Evolutionary conservation across 2,329 filamentous ascomycete genomes (phyloP).

Genomic region (Pseudocercospora fijiensis): DNA sequence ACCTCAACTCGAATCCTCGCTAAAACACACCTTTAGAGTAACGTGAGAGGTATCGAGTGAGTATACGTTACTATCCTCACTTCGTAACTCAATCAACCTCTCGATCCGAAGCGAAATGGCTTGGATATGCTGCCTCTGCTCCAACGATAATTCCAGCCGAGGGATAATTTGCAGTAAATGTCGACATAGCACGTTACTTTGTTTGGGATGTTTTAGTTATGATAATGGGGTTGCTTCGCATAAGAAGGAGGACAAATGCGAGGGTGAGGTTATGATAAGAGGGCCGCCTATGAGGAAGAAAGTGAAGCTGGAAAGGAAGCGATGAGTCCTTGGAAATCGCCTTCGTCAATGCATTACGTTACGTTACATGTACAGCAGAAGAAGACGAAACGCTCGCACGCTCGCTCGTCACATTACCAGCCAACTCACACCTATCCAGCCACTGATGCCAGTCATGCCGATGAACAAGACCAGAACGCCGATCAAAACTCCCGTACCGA

Average conservation of each 20-base stretch:
- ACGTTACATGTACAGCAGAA: constrained; percentile 1
- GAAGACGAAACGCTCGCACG: neutral
- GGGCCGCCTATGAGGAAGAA: neutral
- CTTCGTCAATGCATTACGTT: neutral
- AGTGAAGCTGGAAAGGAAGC: neutral
- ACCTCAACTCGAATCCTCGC: too few relatives aligned
- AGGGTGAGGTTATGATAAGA: neutral
- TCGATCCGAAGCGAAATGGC: too few relatives aligned
- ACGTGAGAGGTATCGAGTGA: too few relatives aligned
- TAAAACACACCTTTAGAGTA: too few relatives aligned
- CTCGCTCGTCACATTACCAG: constrained; percentile 33
- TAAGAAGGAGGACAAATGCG: neutral
- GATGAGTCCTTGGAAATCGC: neutral
- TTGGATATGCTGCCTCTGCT: constrained; percentile 21
- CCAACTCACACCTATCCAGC: constrained; percentile 43
- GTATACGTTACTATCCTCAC: too few relatives aligned
- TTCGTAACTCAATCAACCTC: too few relatives aligned
- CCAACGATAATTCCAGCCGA: constrained; percentile 14
- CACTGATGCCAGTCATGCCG: constrained; percentile 36
- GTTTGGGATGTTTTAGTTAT: constrained; percentile 19
- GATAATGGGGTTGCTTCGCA: constrained; percentile 3
- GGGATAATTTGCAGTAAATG: constrained; percentile 15
- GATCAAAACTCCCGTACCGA: constrained; percentile 37
- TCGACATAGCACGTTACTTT: constrained; percentile 13
- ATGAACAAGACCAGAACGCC: constrained; percentile 40